Percentiles rank a stretch among this genome's conserved stretches.
phyloP scores from a whole-genome alignment of 345 rosid species.

The Noccaea caerulescens region DNA sequence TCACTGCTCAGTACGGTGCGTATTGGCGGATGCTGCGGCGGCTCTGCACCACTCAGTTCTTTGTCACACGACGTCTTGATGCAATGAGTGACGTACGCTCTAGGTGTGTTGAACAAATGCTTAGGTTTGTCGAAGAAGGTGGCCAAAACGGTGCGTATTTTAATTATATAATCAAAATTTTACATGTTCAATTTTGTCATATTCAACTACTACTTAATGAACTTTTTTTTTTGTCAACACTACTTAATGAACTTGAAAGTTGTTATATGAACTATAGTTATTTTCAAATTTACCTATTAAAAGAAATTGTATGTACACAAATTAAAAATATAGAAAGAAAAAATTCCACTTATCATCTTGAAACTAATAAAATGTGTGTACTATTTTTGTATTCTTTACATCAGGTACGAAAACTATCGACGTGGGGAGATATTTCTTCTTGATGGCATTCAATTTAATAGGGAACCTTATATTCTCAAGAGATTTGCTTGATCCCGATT shows the following conservation, averaged over 20 bases:
- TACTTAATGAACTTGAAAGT: too few species aligned
- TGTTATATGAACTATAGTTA: too few species aligned
- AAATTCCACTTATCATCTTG: not conserved
- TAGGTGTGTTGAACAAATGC: conserved; percentile 59
- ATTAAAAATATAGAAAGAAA: not conserved
- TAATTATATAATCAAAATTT: not conserved
- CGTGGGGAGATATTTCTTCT: conserved; percentile 64
- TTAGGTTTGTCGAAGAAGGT: conserved; percentile 51
- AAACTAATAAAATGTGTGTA: conserved; percentile 1
- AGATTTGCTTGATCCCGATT: conserved; percentile 64
- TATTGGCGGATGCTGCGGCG: conserved; percentile 81
- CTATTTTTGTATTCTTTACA: not conserved
- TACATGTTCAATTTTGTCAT: not conserved
- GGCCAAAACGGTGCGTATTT: conserved; percentile 45
- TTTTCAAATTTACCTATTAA: too few species aligned
- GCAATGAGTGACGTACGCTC: conserved; percentile 53
- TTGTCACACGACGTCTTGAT: conserved; percentile 64
- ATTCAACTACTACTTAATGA: not conserved
- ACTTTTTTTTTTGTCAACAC: too few species aligned
- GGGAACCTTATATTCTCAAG: conserved; percentile 73
- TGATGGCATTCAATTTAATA: conserved; percentile 72
- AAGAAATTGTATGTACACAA: too few species aligned
- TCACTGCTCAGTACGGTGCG: conserved; percentile 77
- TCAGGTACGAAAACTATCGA: conserved; percentile 51
- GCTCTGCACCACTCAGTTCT: conserved; percentile 67